Conservation (phyloP, 202 grass and related monocot species). For the Dendrocalamus latiflorus region DNA sequence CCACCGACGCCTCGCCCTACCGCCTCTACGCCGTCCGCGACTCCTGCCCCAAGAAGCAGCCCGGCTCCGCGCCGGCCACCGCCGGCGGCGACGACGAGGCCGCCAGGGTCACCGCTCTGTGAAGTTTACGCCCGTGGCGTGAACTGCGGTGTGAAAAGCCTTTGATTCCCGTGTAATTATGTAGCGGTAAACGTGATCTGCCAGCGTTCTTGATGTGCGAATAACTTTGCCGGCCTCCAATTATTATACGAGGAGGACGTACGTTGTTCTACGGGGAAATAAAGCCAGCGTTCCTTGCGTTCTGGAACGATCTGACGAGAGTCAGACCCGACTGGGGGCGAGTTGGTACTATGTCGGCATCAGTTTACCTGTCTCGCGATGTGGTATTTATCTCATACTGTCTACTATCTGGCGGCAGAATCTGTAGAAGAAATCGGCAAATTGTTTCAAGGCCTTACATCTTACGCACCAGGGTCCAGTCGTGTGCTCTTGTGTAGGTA, state of each 20-base stretch:
- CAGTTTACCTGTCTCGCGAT: neutral
- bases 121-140: neutral
- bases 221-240: neutral
- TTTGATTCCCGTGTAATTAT: neutral
- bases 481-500: no score
- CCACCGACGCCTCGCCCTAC: slow-evolving; percentile 65
- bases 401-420: neutral
- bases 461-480: no score
- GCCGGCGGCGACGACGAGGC: neutral
- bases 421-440: neutral
- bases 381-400: neutral
- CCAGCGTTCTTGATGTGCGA: no score
- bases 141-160: neutral
- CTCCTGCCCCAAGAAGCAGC: slow-evolving; percentile 17
- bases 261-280: neutral
- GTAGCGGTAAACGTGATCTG: neutral
- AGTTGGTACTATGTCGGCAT: slow-evolving; percentile 1
- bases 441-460: neutral
- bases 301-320: neutral
- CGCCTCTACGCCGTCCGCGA: slow-evolving; percentile 50
- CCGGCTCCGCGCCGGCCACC: neutral
- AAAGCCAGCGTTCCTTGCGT: neutral
- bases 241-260: neutral
- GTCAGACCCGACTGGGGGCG: neutral
- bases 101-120: neutral